Conservation (phyloP, 1,139 yeast species). For the Eremothecium cymbalariae region DNA sequence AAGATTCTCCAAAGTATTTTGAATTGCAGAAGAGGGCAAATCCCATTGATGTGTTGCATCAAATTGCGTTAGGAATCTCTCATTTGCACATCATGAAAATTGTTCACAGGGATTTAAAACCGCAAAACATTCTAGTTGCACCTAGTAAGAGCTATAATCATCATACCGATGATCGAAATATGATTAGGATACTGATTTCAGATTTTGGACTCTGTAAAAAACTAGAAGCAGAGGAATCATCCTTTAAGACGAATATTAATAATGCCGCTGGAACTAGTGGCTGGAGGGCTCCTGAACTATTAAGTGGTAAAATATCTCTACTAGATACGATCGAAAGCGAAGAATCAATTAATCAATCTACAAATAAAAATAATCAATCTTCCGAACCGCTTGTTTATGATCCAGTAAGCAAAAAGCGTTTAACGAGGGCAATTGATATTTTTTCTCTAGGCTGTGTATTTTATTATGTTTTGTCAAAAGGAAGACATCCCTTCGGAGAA, state of each 20-base stretch:
- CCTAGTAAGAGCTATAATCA: slow-evolving; percentile 41
- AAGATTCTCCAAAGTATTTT: slow-evolving; percentile 31
- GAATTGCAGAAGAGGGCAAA: slow-evolving; percentile 35
- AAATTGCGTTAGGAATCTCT: slow-evolving; percentile 76
- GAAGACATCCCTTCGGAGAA: slow-evolving; percentile 93
- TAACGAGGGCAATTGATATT: slow-evolving; percentile 87
- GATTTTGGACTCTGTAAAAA: slow-evolving; percentile 95
- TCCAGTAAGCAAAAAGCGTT: slow-evolving; percentile 41
- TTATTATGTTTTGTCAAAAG: slow-evolving; percentile 73
- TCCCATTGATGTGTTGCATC: slow-evolving; percentile 54
- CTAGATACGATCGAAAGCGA: slow-evolving; percentile 6
- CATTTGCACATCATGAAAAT: slow-evolving; percentile 86
- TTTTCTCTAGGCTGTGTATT: slow-evolving; percentile 94
- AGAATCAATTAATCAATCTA: slow-evolving; percentile 27
- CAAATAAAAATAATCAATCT: slow-evolving; percentile 37
- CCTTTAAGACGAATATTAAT: slow-evolving; percentile 84
- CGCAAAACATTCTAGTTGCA: slow-evolving; percentile 88
- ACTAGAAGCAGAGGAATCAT: slow-evolving; percentile 83
- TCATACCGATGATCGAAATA: slow-evolving; percentile 19
- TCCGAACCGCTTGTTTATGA: slow-evolving; percentile 34
- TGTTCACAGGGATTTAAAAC: slow-evolving; percentile 92
- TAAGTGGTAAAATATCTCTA: slow-evolving; percentile 36
- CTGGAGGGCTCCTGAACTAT: slow-evolving; percentile 94
- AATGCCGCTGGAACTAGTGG: slow-evolving; percentile 97
- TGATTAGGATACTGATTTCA: slow-evolving; percentile 67